phyloP scores from a whole-genome alignment of 2,329 filamentous ascomycete species.

The Leptographium galeiforme region DNA sequence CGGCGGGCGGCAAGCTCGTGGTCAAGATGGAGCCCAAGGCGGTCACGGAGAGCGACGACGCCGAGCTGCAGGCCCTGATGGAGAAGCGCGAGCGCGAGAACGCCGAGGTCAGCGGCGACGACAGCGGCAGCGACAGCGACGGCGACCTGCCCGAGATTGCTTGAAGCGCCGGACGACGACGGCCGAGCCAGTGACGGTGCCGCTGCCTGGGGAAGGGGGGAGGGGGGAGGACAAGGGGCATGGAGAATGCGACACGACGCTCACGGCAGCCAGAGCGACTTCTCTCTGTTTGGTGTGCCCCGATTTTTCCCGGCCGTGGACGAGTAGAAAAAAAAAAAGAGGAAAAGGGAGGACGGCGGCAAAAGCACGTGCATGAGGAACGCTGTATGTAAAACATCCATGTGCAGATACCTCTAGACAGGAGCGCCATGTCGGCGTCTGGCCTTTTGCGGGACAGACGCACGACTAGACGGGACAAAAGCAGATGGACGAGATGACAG shows the following conservation, averaged over 20 bases:
- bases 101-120: slow-evolving; percentile 92
- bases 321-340: neutral
- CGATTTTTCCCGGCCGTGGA: neutral
- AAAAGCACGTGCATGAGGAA: neutral
- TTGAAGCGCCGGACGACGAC: neutral
- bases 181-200: neutral
- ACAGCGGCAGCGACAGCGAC: slow-evolving; percentile 90
- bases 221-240: too few relatives aligned
- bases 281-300: too few relatives aligned
- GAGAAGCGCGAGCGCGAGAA: slow-evolving; percentile 98
- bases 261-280: too few relatives aligned
- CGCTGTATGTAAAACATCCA: neutral
- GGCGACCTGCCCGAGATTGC: slow-evolving; percentile 48
- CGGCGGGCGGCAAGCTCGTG: slow-evolving; percentile 62
- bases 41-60: slow-evolving; percentile 96
- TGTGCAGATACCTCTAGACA: neutral
- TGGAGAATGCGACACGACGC: too few relatives aligned
- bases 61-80: slow-evolving; percentile 93
- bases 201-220: too few relatives aligned
- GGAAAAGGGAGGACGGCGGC: neutral
- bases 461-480: neutral
- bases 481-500: neutral
- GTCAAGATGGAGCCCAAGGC: slow-evolving; percentile 99
- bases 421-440: too few relatives aligned
- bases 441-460: neutral